phyloP scores from a whole-genome alignment of 345 rosid species.

The Ceriops zippeliana region DNA sequence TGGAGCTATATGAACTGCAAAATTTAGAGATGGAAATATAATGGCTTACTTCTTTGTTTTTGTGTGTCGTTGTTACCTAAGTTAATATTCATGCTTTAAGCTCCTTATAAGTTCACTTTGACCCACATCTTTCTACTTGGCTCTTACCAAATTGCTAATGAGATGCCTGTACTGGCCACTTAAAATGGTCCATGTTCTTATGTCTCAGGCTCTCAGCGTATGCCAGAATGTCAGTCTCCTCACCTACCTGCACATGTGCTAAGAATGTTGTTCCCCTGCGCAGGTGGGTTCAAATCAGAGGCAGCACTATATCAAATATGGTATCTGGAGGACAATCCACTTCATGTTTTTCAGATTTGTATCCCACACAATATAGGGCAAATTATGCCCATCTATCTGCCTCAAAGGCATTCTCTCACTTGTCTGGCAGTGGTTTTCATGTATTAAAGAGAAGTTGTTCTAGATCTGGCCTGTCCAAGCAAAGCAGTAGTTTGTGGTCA shows the following conservation, averaged over 20 bases:
- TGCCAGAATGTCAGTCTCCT: conserved; percentile 49
- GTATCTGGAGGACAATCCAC: conserved; percentile 30
- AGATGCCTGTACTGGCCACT: background rate
- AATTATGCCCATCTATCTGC: conserved; percentile 38
- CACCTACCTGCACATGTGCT: conserved; percentile 50
- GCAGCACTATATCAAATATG: conserved; percentile 33
- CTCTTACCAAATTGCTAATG: background rate
- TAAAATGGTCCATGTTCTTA: conserved; percentile 5
- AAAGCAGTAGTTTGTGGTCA: conserved; percentile 30
- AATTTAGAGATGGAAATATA: background rate
- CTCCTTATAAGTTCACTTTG: background rate
- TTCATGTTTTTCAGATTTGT: conserved; percentile 31
- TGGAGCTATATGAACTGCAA: background rate
- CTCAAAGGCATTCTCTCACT: conserved; percentile 40
- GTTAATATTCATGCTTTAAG: background rate
- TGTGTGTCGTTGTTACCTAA: background rate
- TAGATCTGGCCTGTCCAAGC: conserved; percentile 26
- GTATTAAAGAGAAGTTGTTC: conserved; percentile 26
- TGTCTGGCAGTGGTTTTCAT: conserved; percentile 21
- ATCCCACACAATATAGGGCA: conserved; percentile 29
- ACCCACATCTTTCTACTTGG: background rate
- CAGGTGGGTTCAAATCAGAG: conserved; percentile 31
- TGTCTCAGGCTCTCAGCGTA: conserved; percentile 39
- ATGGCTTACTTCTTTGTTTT: background rate
- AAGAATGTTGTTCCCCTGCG: conserved; percentile 48